Conservation (phyloP, 305 asterid genomes). For the Striga hermonthica region DNA sequence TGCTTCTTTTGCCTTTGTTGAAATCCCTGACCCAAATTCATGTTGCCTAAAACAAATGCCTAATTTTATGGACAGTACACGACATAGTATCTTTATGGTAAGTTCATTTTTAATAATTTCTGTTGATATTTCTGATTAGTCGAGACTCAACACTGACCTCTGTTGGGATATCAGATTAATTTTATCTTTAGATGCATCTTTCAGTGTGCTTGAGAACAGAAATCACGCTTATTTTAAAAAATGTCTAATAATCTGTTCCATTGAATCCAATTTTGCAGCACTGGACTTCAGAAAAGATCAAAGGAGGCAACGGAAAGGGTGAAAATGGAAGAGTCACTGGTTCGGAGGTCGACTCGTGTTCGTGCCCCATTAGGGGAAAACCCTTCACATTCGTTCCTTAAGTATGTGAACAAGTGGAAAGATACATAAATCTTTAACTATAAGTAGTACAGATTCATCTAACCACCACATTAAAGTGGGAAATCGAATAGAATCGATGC, state of each 20-base stretch:
- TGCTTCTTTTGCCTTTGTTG: no score
- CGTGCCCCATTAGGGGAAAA: constrained; percentile 77
- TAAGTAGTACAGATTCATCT: constrained; percentile 33
- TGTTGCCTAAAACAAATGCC: background rate
- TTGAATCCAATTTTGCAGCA: constrained; percentile 40
- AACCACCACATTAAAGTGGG: constrained; percentile 31
- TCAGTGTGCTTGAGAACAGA: background rate
- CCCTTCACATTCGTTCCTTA: constrained; percentile 67
- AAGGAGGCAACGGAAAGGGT: constrained; percentile 50
- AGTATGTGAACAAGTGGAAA: constrained; percentile 90
- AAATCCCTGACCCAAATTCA: background rate
- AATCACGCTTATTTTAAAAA: background rate
- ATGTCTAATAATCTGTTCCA: background rate
- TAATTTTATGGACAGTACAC: constrained; percentile 5
- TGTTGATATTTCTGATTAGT: no score
- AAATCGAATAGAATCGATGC: constrained; percentile 28
- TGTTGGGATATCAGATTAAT: constrained; percentile 6
- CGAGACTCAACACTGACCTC: no score
- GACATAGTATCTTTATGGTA: background rate
- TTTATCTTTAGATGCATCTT: background rate
- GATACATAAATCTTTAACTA: constrained; percentile 39
- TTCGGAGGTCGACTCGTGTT: constrained; percentile 85
- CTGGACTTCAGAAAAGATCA: constrained; percentile 57
- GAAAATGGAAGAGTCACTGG: constrained; percentile 67
- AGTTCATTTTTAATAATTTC: background rate